phyloP scores from a whole-genome alignment of 139 green algal genomes.

The Haematococcus lacustris region DNA sequence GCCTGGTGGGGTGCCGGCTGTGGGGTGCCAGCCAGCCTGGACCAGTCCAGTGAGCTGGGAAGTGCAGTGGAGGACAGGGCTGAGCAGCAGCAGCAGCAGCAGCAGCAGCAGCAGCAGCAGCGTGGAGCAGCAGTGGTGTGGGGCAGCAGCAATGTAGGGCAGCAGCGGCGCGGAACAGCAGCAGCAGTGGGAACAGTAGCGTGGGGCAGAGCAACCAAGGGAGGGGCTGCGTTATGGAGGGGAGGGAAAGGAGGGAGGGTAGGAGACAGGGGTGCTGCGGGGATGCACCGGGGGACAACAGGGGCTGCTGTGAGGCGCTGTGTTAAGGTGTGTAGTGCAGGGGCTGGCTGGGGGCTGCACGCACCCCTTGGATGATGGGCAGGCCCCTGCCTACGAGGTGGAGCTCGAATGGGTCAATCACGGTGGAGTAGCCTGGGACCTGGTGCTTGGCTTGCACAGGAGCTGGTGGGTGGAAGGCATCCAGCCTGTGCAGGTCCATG shows the following conservation, averaged over 20 bases:
- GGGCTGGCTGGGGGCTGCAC: neutral
- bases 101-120: too few relatives aligned
- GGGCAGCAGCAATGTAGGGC: too few relatives aligned
- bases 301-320: too few relatives aligned
- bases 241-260: neutral
- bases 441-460: neutral
- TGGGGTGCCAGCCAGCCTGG: too few relatives aligned
- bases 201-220: neutral
- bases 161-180: too few relatives aligned
- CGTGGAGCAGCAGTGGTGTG: neutral
- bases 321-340: too few relatives aligned
- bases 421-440: constrained; percentile 17
- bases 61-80: too few relatives aligned
- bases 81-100: too few relatives aligned
- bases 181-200: neutral
- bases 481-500: constrained; percentile 7
- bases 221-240: neutral
- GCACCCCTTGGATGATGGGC: constrained; percentile 41
- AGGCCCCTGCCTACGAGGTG: constrained; percentile 32
- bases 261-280: neutral
- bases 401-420: constrained; percentile 38
- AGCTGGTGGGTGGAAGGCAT: neutral
- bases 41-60: too few relatives aligned
- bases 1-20: too few relatives aligned
- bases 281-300: neutral